A percentile compares a stretch with the other conserved stretches of the same genome.
These are phyloP conservation scores for Pythium brachiatum DNA, from an alignment of 352 stramenopile species.

Conservation along the genomic window DNA sequence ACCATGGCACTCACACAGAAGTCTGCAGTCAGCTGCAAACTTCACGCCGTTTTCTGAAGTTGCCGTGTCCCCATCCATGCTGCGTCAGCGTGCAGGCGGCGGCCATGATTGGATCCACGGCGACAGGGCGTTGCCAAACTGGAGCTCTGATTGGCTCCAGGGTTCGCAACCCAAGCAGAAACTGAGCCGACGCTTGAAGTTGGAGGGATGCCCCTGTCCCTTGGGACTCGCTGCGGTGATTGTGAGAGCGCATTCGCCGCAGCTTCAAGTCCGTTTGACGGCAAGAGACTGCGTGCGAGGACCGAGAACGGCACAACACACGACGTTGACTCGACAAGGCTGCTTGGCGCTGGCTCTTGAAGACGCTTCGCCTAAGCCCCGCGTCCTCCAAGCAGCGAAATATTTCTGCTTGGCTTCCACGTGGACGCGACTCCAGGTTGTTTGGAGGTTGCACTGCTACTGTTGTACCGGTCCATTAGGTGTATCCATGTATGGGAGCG, in stretches of 20 bases:
- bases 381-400: not conserved
- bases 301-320: not conserved
- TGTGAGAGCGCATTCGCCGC: not conserved
- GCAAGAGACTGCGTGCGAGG: too few species aligned
- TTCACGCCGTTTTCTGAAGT: constrained; percentile 1
- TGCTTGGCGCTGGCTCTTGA: not conserved
- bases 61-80: not conserved
- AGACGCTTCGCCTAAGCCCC: not conserved
- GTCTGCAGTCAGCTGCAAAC: not conserved
- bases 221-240: not conserved
- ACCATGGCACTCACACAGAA: not conserved
- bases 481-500: too few species aligned
- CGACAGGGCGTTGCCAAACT: not conserved
- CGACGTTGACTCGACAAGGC: not conserved
- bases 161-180: not conserved
- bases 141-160: not conserved
- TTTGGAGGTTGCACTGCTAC: too few species aligned
- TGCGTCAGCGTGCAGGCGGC: not conserved
- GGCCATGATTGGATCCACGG: constrained; percentile 3
- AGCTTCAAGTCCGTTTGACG: too few species aligned
- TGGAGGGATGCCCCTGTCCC: not conserved
- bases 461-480: too few species aligned
- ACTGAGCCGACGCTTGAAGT: not conserved
- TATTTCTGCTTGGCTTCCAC: too few species aligned
- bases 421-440: too few species aligned